Percentiles rank a stretch among this genome's conserved stretches.
phyloP scores from a whole-genome alignment of 768 basidiomycete species.

The Kwoniella mangroviensis region DNA sequence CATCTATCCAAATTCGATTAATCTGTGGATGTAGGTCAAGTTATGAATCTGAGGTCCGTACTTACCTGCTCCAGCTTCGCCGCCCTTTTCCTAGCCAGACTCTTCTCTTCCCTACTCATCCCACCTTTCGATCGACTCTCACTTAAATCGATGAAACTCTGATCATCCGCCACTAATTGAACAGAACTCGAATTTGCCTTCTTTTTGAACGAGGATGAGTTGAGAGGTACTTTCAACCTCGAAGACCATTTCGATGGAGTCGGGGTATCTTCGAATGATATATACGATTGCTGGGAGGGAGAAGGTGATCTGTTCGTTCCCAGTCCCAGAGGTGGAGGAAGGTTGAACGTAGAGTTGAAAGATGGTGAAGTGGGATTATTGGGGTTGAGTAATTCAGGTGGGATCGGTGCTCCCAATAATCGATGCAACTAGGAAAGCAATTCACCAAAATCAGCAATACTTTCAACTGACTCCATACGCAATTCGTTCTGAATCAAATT shows the following conservation, averaged over 20 bases:
- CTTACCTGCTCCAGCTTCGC: constrained; percentile 37
- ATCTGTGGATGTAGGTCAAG: too few species aligned
- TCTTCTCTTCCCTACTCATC: constrained; percentile 31
- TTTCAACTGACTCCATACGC: not conserved
- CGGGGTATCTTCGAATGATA: constrained; percentile 22
- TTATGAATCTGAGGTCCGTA: not conserved
- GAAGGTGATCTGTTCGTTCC: constrained; percentile 1
- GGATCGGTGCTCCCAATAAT: constrained; percentile 37
- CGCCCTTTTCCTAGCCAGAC: constrained; percentile 21
- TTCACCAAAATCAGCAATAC: too few species aligned
- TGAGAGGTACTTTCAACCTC: constrained; percentile 15
- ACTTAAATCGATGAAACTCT: constrained; percentile 22
- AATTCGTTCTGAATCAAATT: not conserved
- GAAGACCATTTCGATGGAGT: constrained; percentile 12
- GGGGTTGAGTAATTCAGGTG: constrained; percentile 20
- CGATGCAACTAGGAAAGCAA: constrained; percentile 28
- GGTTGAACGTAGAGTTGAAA: not conserved
- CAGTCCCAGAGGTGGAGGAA: not conserved
- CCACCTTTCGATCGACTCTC: not conserved
- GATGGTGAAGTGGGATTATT: constrained; percentile 21
- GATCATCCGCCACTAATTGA: constrained; percentile 10
- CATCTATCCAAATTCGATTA: not conserved
- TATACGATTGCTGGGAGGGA: constrained; percentile 21
- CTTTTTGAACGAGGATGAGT: constrained; percentile 9
- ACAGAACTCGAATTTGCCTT: constrained; percentile 17